These are phyloP conservation scores for Aspergillus amoenus DNA, from an alignment of 2,329 filamentous ascomycete species.

Conservation along the genomic window DNA sequence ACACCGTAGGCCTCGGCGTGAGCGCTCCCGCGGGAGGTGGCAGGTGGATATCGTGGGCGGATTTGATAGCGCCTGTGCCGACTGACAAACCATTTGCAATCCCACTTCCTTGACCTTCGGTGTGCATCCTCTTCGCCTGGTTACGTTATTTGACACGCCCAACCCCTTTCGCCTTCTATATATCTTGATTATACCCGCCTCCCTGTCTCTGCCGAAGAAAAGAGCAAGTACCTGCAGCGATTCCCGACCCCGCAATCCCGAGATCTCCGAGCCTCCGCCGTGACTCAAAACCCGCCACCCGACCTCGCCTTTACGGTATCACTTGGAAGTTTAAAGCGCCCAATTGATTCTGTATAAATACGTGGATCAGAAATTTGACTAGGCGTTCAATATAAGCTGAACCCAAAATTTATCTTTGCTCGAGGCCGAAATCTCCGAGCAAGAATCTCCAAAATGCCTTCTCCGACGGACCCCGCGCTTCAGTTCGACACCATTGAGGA, in stretches of 20 bases:
- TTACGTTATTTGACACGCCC: background rate
- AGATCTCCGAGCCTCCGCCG: constrained; percentile 1
- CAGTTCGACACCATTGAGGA: constrained; percentile 45
- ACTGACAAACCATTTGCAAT: constrained; percentile 23
- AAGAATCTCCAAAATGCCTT: constrained; percentile 31
- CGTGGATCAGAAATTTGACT: background rate
- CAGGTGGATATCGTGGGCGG: too few species aligned
- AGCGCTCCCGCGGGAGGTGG: too few species aligned
- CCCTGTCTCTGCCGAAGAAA: background rate
- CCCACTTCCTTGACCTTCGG: constrained; percentile 9
- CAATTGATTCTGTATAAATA: background rate
- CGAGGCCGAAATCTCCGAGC: background rate
- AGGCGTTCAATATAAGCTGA: background rate
- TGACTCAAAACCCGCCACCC: constrained; percentile 11
- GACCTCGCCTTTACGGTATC: background rate
- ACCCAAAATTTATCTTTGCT: background rate
- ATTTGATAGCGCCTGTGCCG: background rate
- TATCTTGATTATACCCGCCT: background rate
- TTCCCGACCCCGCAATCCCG: constrained; percentile 3
- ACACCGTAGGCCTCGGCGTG: too few species aligned
- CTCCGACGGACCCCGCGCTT: constrained; percentile 31
- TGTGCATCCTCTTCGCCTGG: background rate
- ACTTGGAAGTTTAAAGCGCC: background rate
- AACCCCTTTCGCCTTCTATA: background rate
- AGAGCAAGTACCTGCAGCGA: background rate